Conservation (phyloP, 805 yeast genomes). For the Metschnikowia lunata region DNA sequence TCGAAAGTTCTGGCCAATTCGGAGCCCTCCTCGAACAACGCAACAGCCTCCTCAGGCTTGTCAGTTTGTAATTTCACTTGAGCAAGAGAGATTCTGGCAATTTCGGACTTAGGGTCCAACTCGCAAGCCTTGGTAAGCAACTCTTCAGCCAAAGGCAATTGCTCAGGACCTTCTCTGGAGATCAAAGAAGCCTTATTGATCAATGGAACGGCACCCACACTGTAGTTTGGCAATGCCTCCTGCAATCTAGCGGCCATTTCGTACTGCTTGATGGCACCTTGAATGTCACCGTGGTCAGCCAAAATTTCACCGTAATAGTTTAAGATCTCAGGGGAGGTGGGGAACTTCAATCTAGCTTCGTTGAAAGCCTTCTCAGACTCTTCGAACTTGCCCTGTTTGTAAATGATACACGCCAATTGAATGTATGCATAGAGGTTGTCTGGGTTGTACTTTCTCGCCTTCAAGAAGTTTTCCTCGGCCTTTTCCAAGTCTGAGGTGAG, state of each 20-base stretch:
- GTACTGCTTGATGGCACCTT: conserved; percentile 74
- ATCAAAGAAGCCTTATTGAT: conserved; percentile 80
- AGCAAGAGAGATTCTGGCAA: conserved; percentile 86
- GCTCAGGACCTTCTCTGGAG: conserved; percentile 50
- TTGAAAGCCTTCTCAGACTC: conserved; percentile 64
- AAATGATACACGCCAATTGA: conserved; percentile 88
- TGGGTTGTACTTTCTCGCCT: conserved; percentile 70
- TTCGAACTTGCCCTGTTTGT: conserved; percentile 63
- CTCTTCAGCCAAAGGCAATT: conserved; percentile 51
- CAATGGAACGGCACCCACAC: conserved; percentile 85
- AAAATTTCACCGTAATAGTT: conserved; percentile 94
- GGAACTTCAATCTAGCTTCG: conserved; percentile 69
- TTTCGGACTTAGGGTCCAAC: conserved; percentile 83
- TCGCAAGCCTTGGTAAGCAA: conserved; percentile 71
- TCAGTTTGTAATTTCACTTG: conserved; percentile 84
- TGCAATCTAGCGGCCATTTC: conserved; percentile 84
- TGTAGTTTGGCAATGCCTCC: conserved; percentile 58
- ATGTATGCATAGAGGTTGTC: conserved; percentile 79
- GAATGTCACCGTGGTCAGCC: conserved; percentile 71
- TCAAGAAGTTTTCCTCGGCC: conserved; percentile 72
- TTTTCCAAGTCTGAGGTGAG: conserved; percentile 66
- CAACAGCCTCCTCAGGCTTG: conserved; percentile 75
- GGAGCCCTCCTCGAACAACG: conserved; percentile 77
- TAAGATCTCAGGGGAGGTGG: conserved; percentile 86
- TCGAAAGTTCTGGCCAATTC: conserved; percentile 76